These are phyloP conservation scores for Tolypocladium nubicola DNA, from an alignment of 2,329 filamentous ascomycete species.

Conservation along the genomic window DNA sequence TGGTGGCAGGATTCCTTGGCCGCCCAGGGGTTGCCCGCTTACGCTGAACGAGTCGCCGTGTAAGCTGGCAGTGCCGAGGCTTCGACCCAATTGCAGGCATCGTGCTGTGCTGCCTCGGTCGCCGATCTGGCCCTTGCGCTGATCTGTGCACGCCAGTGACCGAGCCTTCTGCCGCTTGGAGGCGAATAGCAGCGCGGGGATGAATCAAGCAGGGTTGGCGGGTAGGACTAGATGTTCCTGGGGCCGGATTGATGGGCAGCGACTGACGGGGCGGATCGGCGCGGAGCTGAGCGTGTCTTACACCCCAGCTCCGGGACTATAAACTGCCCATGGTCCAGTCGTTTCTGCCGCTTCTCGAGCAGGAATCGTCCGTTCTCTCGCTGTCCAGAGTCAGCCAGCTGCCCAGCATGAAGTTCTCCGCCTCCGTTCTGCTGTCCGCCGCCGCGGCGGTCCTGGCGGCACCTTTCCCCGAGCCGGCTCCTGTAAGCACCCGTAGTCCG, in stretches of 20 bases:
- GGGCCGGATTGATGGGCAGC: neutral
- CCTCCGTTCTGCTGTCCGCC: conserved; percentile 13
- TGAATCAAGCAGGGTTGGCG: neutral
- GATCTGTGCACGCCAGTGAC: neutral
- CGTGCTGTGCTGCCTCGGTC: neutral
- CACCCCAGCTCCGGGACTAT: neutral
- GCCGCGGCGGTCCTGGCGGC: conserved; percentile 16
- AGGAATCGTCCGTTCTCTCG: neutral
- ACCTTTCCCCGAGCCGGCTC: conserved; percentile 13
- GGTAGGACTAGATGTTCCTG: neutral
- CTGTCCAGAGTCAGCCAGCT: neutral
- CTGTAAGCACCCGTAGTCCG: conserved; percentile 8
- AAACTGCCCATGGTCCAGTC: neutral
- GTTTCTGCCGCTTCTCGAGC: neutral
- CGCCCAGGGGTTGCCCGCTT: neutral
- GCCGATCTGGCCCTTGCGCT: neutral
- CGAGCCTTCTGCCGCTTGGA: neutral
- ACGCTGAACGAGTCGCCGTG: neutral
- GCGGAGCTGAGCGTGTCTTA: neutral
- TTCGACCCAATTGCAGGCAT: neutral
- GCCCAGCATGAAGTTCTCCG: conserved; percentile 19
- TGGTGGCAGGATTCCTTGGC: neutral
- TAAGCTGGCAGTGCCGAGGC: neutral
- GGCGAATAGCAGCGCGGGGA: neutral
- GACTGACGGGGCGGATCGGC: too few species aligned